Evolutionary conservation across 805 yeast species (phyloP), one percentile per base, ranked within the genome.

Genomic region (Lachancea mirantina): DNA sequence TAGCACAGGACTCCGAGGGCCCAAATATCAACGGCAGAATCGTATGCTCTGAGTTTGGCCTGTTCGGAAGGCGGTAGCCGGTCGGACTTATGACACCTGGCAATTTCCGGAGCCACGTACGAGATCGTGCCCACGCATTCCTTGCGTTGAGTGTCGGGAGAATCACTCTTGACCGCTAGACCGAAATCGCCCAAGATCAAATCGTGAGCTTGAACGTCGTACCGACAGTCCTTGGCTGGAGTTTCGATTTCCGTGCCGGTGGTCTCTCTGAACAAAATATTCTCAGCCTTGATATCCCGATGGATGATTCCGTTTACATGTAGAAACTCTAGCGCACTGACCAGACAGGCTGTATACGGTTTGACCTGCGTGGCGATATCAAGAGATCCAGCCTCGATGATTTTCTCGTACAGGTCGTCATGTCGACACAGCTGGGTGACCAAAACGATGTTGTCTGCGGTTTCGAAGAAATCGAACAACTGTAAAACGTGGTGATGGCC

Each of bases 91-190:
- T 59, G 50, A 30, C 69, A 61, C 10, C 61, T 53, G 34, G 72
- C 62, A 24, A 81, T 65, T 48, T 80, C 88, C 1, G 89, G 89
- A 0, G 88, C 80, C 70, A 80, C 74, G 54, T 80, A 80, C 14
- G 83, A 76, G 5, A 80, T 68, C 1, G 89, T 81, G 0, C 89
- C 89, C 5, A 46, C 79, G 65, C 23, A 75, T 57, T 37, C 79
- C 64, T 40, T 62, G 53, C 40, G 67, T 38, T 36, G 55, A 49
- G 26, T 40, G 33, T 17, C 46, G 17, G 57, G 59, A 32, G 62
- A 59, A 19, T 60, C 62, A 6, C 70, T 54, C 23, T 69, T 62
- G 8, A 74, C 57, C 9, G 85, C 79, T 18, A 78, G 57, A 2
- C 88, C 87, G 52, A 79, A 79, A 42, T 58, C 64, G 1, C 56